Evolutionary conservation across 2,329 filamentous ascomycete genomes (phyloP), one percentile per base, ranked within the genome.

Genomic region (Mycogone perniciosa): DNA sequence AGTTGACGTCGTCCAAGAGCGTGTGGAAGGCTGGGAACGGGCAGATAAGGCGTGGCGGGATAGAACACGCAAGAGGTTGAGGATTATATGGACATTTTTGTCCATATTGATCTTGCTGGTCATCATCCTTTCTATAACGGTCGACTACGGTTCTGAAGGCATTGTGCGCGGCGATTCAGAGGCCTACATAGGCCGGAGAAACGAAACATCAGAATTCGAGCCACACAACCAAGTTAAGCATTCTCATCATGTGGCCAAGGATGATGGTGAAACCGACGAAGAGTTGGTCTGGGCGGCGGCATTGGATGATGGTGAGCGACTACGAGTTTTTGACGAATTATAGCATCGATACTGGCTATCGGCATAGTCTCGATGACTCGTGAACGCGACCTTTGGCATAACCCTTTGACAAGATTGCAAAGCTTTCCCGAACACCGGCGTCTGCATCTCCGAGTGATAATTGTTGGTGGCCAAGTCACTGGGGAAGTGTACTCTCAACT

Each of bases 21-120:
- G 80, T 6, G 80, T 91, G 10, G 84, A 87, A 62, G 71, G 73
- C 30, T 88, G 85, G 77, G 84, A 88, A 64, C 75, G 73, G 50
- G 76, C 79, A 2, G 86, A 90, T 65, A 74, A 71, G 44, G 80
- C 82, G 59, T 85, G 84, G 75, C 80, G 87, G 67, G 82, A 86
- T 60, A 80, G 74, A 59, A 86, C 82, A n/a, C 72, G 81, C 54
- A 75, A 71, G 62, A 76, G 83, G 45, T 69, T 88, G 55, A 80
- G 78, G 57, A 74, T 79, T 20, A 69, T 86, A 43, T 88, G 84
- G 82, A 74, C 81, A 37, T 73, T 82, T 54, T 77, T 77, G 53
- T 77, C 71, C 26, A 63, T 73, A 7, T 53, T 76, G 33, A 63
- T 71, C 4, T 71, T 85, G 34, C 57, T 79, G 2, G 53, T 80